These are phyloP conservation scores for Lentinula guzmanii DNA, from an alignment of 768 basidiomycete genomes.

Conservation along the genomic window DNA sequence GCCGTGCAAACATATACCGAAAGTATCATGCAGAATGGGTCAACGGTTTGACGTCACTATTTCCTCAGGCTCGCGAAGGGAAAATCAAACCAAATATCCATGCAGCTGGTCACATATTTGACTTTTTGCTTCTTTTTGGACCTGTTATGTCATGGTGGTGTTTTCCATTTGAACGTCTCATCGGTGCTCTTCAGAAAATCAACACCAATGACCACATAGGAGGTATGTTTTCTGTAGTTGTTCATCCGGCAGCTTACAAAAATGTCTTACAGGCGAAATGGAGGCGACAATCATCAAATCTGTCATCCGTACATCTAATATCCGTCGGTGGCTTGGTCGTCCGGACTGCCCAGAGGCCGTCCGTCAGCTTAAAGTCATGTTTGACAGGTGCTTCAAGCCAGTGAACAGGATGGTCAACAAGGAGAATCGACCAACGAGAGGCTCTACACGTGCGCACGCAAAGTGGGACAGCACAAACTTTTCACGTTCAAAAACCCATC, in stretches of 20 bases:
- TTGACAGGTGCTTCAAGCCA: slow-evolving; percentile 13
- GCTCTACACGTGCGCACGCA: background rate
- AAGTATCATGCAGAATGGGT: slow-evolving; percentile 10
- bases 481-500: background rate
- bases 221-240: slow-evolving; percentile 6
- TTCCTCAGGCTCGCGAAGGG: slow-evolving; percentile 7
- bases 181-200: slow-evolving; percentile 28
- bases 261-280: background rate
- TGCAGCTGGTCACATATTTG: slow-evolving; percentile 20
- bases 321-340: slow-evolving; percentile 12
- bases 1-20: background rate
- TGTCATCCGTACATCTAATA: background rate
- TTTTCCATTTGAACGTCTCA: slow-evolving; percentile 31
- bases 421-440: background rate
- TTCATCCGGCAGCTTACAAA: background rate
- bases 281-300: background rate
- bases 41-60: slow-evolving; percentile 8
- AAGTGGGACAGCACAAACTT: background rate
- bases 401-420: background rate
- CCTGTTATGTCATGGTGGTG: slow-evolving; percentile 26
- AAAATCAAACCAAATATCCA: slow-evolving; percentile 21
- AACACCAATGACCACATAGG: slow-evolving; percentile 19
- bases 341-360: slow-evolving; percentile 15
- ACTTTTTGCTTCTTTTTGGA: slow-evolving; percentile 15
- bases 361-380: background rate